Evolutionary conservation across 2,329 filamentous ascomycete species (phyloP).

Genomic region (Didymosphaeria variabile): DNA sequence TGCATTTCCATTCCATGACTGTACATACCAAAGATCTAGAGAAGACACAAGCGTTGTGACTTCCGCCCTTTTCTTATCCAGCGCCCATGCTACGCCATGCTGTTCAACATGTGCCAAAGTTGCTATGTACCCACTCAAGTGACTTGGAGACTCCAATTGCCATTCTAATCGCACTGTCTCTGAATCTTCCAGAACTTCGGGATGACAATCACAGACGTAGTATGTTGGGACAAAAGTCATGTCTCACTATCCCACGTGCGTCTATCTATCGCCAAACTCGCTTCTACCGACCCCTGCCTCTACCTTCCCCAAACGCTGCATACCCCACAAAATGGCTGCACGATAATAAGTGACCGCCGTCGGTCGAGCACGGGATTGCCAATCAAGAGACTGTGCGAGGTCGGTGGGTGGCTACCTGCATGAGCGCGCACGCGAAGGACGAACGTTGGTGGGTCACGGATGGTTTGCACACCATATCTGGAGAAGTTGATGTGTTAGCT

Average conservation of each 20-base stretch:
- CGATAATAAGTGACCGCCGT: not conserved
- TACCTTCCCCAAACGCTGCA: not conserved
- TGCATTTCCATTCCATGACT: conserved; percentile 27
- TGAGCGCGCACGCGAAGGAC: not conserved
- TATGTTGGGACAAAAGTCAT: not conserved
- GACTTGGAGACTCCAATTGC: not conserved
- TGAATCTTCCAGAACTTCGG: not conserved
- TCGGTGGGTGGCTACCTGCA: conserved; percentile 9
- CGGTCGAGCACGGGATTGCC: not conserved
- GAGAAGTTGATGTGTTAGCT: not conserved
- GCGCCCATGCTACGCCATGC: not conserved
- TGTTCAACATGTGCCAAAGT: not conserved
- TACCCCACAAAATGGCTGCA: conserved; percentile 9
- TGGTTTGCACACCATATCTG: not conserved
- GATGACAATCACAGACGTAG: no score
- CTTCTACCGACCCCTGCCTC: conserved; percentile 8
- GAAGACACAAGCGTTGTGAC: not conserved
- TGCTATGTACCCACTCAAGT: not conserved
- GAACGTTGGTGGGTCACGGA: not conserved
- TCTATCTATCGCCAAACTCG: not conserved
- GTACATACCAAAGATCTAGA: conserved; percentile 33
- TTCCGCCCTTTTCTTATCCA: conserved; percentile 4
- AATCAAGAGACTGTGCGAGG: conserved; percentile 11
- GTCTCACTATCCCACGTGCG: not conserved
- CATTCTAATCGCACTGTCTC: not conserved